Conservation (phyloP, 1,284 basidiomycete genomes). For the Testicularia cyperi region DNA sequence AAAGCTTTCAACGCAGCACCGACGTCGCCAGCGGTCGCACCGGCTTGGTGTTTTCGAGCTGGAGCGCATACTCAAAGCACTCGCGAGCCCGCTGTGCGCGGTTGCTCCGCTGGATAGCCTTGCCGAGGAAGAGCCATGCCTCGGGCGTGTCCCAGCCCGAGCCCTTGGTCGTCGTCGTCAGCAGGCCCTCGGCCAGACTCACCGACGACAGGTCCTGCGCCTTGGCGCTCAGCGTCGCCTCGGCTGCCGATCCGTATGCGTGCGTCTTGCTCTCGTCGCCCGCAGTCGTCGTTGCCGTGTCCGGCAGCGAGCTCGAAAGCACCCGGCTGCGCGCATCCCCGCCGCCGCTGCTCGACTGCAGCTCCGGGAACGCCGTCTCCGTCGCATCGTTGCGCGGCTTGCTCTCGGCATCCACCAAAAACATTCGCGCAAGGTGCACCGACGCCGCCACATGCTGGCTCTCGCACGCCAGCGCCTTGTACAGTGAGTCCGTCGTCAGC, state of each 20-base stretch:
- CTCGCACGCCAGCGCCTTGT: conserved; percentile 57
- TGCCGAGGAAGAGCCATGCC: conserved; percentile 54
- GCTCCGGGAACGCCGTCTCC: background rate
- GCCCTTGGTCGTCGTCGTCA: conserved; percentile 44
- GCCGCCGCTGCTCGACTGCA: background rate
- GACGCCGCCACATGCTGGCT: conserved; percentile 45
- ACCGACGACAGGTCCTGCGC: conserved; percentile 43
- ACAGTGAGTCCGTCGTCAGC: conserved; percentile 52
- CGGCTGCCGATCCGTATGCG: conserved; percentile 21
- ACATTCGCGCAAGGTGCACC: conserved; percentile 53
- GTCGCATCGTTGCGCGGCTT: conserved; percentile 20
- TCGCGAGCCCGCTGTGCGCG: conserved; percentile 36
- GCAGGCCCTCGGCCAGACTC: conserved; percentile 51
- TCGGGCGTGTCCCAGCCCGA: conserved; percentile 51
- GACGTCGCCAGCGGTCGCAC: conserved; percentile 25
- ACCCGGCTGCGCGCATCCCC: background rate
- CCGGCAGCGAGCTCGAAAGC: background rate
- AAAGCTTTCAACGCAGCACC: conserved; percentile 10
- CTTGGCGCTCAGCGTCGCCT: conserved; percentile 27
- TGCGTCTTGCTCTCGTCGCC: background rate
- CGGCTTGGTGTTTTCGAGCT: conserved; percentile 45
- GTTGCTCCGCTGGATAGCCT: conserved; percentile 36
- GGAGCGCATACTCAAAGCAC: conserved; percentile 51
- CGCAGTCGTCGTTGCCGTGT: background rate
- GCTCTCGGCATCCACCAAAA: conserved; percentile 37